A percentile compares a stretch with the other conserved stretches of the same genome.
Conservation (phyloP, 345 rosid genomes). For the Noccaea caerulescens region DNA sequence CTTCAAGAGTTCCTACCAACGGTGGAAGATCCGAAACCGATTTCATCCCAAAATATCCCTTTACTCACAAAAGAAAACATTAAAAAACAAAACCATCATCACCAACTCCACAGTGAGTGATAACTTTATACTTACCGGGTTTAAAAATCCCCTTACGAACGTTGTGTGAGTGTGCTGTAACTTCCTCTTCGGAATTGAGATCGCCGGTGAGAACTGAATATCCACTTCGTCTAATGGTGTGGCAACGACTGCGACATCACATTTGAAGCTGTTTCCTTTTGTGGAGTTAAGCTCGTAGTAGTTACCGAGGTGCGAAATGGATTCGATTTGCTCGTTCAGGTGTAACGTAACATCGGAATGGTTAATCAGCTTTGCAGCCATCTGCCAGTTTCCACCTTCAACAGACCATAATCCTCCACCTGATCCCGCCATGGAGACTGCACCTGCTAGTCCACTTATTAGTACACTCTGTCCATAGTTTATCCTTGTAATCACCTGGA, state of each 20-base stretch:
- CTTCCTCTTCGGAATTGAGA: constrained; percentile 73
- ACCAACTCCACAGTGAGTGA: constrained; percentile 5
- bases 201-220: constrained; percentile 65
- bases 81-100: constrained; percentile 7
- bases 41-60: constrained; percentile 81
- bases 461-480: constrained; percentile 86
- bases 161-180: constrained; percentile 94
- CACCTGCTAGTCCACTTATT: constrained; percentile 96
- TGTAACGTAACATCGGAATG: constrained; percentile 69
- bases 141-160: constrained; percentile 83
- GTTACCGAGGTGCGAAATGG: constrained; percentile 59
- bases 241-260: constrained; percentile 74
- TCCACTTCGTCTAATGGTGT: constrained; percentile 80
- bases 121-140: constrained; percentile 61
- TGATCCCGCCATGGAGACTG: constrained; percentile 94
- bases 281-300: constrained; percentile 85
- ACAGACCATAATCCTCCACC: constrained; percentile 88
- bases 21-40: constrained; percentile 65
- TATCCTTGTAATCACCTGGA: constrained; percentile 84
- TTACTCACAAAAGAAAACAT: constrained; percentile 33
- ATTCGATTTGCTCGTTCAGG: constrained; percentile 68
- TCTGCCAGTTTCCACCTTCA: constrained; percentile 95
- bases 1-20: constrained; percentile 84
- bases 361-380: constrained; percentile 81
- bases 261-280: constrained; percentile 61